Percentiles rank a stretch among this genome's conserved stretches.
Conservation (phyloP, 2,329 filamentous ascomycete species). For the Leptosphaerulina australis region DNA sequence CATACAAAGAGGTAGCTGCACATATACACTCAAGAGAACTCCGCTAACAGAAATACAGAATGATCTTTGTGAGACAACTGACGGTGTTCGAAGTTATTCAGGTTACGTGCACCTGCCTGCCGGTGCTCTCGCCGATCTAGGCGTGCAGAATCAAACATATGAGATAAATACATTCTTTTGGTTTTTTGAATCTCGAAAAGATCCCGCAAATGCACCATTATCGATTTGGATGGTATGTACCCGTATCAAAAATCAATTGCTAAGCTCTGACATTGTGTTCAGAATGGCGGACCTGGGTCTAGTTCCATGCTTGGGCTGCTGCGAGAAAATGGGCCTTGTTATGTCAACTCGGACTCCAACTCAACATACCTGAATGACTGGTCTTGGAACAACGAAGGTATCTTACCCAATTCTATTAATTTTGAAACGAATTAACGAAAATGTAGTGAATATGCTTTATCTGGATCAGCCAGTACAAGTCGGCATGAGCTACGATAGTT, state of each 20-base stretch:
- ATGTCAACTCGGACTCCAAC: conserved; percentile 57
- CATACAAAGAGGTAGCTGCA: conserved; percentile 51
- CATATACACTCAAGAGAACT: not conserved
- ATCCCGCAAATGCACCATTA: conserved; percentile 23
- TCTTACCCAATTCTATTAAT: not conserved
- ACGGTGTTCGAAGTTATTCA: conserved; percentile 62
- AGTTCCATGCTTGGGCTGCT: conserved; percentile 31
- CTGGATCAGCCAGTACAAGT: conserved; percentile 69
- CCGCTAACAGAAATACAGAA: conserved; percentile 27
- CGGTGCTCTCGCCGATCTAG: conserved; percentile 48
- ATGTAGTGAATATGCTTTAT: conserved; percentile 59
- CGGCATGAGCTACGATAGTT: conserved; percentile 56
- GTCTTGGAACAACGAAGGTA: conserved; percentile 65
- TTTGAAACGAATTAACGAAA: not conserved
- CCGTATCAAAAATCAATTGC: not conserved
- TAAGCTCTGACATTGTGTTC: not conserved
- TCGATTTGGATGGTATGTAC: conserved; percentile 18
- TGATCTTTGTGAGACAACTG: conserved; percentile 62
- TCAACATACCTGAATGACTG: conserved; percentile 60
- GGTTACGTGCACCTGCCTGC: conserved; percentile 65
- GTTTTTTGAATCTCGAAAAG: conserved; percentile 29
- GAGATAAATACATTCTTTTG: conserved; percentile 39
- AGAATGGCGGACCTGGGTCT: conserved; percentile 24
- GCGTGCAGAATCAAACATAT: conserved; percentile 53
- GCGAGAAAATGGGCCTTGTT: conserved; percentile 24